Base-by-base conservation (phyloP, 768 basidiomycete species). In the Trametes coccinea region DNA sequence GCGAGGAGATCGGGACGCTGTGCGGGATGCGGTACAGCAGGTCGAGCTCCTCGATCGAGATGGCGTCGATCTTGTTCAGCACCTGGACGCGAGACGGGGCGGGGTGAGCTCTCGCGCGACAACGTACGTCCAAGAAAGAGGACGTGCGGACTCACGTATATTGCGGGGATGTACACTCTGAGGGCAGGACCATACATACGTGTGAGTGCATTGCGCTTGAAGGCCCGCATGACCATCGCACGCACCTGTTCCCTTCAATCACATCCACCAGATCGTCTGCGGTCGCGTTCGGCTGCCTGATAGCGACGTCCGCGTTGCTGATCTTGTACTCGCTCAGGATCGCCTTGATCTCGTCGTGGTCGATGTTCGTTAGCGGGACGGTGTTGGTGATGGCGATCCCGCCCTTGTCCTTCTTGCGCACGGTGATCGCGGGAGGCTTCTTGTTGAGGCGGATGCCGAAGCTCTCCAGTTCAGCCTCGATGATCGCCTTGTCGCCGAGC, bases 391-490 rank as follows among this genome's bases (percentile, higher is more conserved):
- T 95, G 5, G 93, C 88, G 67, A 99, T 85, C 50, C 93, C 89
- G 53, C 96, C 96, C 76, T 89, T 94, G 63, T 98, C 92, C 71
- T 93, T 94, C 73, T 80, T 89, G 67, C 90, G 84, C 27, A 93
- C 91, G 4, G 82, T 77, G 71, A 98, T 89, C 17, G 88, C 83
- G 57, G 96, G 97, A 2, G 96, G 93, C 64, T 86, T 85, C 77
- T 98, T 98, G 79, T 99, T 99, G 61, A 98, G 79, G 51, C 95
- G 84, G 67, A 98, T 97, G 9, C 96, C 97, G 70, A 98, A 98
- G n/a, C 95, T 94, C 80, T 99, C 97, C 61, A 99, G 77, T 74
- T 99, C 97, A 37, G 80, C 70, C 76, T 98, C 94, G 60, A 99
- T 93, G 69, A 97, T 78, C 60, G 83, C 89, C 71, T 97, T 94